These are phyloP conservation scores for Blastosporella zonata DNA, from an alignment of 1,284 basidiomycete genomes.

Conservation along the genomic window DNA sequence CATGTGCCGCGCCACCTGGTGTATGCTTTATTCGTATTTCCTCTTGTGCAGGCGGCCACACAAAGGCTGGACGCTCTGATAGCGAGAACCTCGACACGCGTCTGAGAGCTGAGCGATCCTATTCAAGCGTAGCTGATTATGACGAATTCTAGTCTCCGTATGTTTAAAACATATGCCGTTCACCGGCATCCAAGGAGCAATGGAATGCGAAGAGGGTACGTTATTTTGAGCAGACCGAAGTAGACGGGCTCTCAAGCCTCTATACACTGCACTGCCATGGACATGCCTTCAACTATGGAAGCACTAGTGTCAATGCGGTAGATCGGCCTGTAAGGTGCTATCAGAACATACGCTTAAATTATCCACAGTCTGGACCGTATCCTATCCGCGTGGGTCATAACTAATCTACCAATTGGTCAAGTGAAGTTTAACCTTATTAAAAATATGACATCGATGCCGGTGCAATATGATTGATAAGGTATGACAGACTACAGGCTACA, in stretches of 20 bases:
- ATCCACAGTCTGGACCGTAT: neutral
- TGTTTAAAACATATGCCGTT: neutral
- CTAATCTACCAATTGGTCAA: slow-evolving; percentile 2
- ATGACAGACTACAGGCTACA: too few relatives aligned
- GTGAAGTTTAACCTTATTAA: neutral
- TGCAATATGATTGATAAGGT: too few relatives aligned
- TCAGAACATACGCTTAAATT: neutral
- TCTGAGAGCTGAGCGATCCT: too few relatives aligned
- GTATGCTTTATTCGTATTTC: neutral
- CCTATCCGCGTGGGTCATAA: neutral
- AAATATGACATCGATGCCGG: too few relatives aligned
- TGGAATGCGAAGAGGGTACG: neutral
- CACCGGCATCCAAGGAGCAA: neutral
- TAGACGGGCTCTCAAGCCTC: too few relatives aligned
- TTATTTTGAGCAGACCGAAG: neutral
- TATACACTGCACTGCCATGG: too few relatives aligned
- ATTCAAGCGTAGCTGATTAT: neutral
- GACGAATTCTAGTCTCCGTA: neutral
- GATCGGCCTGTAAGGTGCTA: neutral
- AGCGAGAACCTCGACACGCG: too few relatives aligned
- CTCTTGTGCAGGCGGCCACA: neutral
- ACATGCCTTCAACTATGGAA: neutral
- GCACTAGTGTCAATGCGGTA: neutral
- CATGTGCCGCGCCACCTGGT: neutral
- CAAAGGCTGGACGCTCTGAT: neutral